phyloP scores from a whole-genome alignment of 2,329 filamentous ascomycete genomes.

The Emergomyces pasteurianus region DNA sequence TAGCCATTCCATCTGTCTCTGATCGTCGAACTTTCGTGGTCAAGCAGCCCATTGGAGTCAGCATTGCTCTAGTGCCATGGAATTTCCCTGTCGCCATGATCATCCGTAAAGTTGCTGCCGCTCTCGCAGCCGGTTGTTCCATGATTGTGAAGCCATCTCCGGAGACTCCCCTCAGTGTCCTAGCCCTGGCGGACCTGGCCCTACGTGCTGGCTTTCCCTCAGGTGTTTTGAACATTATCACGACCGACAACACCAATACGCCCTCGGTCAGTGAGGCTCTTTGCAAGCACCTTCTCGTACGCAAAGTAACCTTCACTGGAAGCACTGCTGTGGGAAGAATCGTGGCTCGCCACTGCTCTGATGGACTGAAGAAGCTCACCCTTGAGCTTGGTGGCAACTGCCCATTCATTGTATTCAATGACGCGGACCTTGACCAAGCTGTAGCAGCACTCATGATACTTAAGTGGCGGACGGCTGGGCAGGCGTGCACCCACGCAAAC shows the following conservation, averaged over 20 bases:
- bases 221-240: conserved; percentile 65
- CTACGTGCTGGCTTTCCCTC: conserved; percentile 8
- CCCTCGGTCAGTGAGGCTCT: conserved; percentile 8
- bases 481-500: conserved; percentile 22
- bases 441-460: background rate
- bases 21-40: background rate
- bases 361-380: conserved; percentile 28
- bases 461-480: conserved; percentile 11
- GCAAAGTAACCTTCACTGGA: conserved; percentile 56
- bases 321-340: conserved; percentile 20
- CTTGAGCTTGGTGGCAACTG: conserved; percentile 33
- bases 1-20: background rate
- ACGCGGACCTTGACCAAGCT: conserved; percentile 26
- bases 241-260: conserved; percentile 56
- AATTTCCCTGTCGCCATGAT: background rate
- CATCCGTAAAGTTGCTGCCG: conserved; percentile 17
- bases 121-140: conserved; percentile 16
- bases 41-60: background rate
- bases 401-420: conserved; percentile 27
- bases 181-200: conserved; percentile 39
- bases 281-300: conserved; percentile 42
- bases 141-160: conserved; percentile 46
- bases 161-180: conserved; percentile 73
- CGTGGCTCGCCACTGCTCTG: conserved; percentile 19
- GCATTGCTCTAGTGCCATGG: background rate